phyloP scores from a whole-genome alignment of 345 rosid genomes.

The Citrus reticulata region DNA sequence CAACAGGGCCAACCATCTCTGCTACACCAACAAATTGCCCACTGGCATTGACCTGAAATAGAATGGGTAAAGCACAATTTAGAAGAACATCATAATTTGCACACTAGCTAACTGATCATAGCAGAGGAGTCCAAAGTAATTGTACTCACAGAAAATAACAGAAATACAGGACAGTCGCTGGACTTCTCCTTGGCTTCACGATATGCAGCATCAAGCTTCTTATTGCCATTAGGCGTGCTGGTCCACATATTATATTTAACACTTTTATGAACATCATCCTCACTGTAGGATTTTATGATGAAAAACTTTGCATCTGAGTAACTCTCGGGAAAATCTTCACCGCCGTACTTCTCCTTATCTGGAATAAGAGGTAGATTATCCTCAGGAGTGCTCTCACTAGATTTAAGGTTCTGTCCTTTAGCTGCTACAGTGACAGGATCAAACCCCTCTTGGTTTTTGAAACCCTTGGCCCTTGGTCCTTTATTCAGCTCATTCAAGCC shows the following conservation, averaged over 20 bases:
- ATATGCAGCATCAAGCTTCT: conserved; percentile 69
- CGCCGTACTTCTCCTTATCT: conserved; percentile 45
- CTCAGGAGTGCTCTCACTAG: conserved; percentile 26
- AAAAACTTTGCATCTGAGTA: conserved; percentile 58
- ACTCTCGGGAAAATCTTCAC: conserved; percentile 48
- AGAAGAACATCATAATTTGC: not conserved
- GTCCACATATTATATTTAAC: conserved; percentile 76
- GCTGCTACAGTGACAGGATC: conserved; percentile 24
- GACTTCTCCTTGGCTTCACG: conserved; percentile 47
- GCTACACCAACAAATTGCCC: conserved; percentile 85
- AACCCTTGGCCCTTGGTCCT: conserved; percentile 67
- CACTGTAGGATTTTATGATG: conserved; percentile 75
- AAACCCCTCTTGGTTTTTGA: conserved; percentile 41
- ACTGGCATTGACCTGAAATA: conserved; percentile 74
- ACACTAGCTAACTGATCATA: not conserved
- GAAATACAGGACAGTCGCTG: conserved; percentile 55
- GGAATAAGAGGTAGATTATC: conserved; percentile 21
- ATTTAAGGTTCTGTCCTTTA: conserved; percentile 28
- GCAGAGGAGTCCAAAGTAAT: not conserved
- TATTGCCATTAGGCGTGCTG: conserved; percentile 74
- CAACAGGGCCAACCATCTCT: conserved; percentile 73
- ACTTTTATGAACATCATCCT: conserved; percentile 86
- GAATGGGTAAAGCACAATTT: not conserved
- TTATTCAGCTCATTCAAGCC: conserved; percentile 74
- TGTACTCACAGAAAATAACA: conserved; percentile 69